Base-by-base conservation (phyloP, 2,329 filamentous ascomycete genomes). In the Fusarium albidum region DNA sequence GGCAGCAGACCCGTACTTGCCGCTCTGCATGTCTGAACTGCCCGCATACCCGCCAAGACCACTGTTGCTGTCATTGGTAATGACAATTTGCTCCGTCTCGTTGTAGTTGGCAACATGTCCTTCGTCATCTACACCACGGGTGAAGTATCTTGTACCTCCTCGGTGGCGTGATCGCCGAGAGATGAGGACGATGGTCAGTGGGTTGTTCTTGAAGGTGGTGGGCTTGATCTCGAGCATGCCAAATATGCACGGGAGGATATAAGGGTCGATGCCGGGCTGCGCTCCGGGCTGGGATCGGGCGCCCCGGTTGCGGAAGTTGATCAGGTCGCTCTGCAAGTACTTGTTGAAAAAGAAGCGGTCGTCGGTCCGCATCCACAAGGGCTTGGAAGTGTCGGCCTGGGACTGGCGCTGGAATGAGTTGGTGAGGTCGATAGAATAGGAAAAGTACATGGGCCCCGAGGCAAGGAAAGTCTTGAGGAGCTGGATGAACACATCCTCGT, bases 321-420 rank as follows among this genome's bases (percentile, higher is more conserved):
- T 96, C 52, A 99, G 77, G 68, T 97, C 92, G 8, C 90, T 89
- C 72, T 94, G 91, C 41, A 98, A 83, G 73, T 96, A 96, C 60
- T 89, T 88, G 76, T 99, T 99, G 92, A 94, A 99, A 80, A 97
- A 99, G 81, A 99, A 99, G 61, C 95, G 91, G 71, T 98, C 93
- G 73, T 99, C 95, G 59, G 94, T 89, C 64, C 92, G 83, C 79
- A 90, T 88, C 95, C 95, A 99, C 52, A 98, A 76, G 11, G 95
- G 93, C 49, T 82, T 79, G 13, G 83, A 83, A 49, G 79, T 77
- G 71, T 96, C 86, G 61, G 86, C 80, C 63, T 93, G 86, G 4
- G 93, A 87, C 72, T 98, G 95, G 60, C 95, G 87, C 77, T 99
- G 95, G 78, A 98, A 96, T 71, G 86, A 93, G 79, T 96, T 99